Conservation (phyloP, 805 yeast species). For the Hanseniaspora osmophila region DNA sequence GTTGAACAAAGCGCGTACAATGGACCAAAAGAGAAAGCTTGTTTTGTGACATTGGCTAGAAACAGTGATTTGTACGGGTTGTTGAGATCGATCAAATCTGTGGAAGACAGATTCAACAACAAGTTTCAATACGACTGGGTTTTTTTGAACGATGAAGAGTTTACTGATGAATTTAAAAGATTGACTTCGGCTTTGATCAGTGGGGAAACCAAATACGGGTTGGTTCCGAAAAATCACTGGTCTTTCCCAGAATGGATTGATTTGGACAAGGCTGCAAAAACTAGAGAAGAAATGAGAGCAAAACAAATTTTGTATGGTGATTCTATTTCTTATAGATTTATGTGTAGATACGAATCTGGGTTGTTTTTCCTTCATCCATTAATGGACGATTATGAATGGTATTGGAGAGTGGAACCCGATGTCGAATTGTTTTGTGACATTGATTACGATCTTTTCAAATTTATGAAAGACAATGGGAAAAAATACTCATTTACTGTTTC, state of each 20-base stretch:
- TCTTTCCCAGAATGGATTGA: constrained; percentile 76
- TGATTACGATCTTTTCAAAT: constrained; percentile 67
- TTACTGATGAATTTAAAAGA: constrained; percentile 65
- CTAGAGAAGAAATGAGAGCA: constrained; percentile 38
- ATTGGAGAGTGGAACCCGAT: constrained; percentile 93
- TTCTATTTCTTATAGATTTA: constrained; percentile 62
- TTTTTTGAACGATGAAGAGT: constrained; percentile 77
- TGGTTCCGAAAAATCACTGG: constrained; percentile 80
- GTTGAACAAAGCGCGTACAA: constrained; percentile 3
- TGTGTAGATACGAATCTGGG: constrained; percentile 88
- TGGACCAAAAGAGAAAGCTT: constrained; percentile 44
- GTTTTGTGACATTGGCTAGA: constrained; percentile 70
- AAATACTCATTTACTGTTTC: constrained; percentile 69
- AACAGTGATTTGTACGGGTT: constrained; percentile 55
- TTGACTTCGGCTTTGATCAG: constrained; percentile 55
- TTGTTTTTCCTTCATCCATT: constrained; percentile 72
- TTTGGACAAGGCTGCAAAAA: constrained; percentile 44
- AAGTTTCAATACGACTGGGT: constrained; percentile 88
- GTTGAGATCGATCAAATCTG: constrained; percentile 50
- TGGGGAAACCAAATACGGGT: constrained; percentile 67
- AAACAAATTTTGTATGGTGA: constrained; percentile 48
- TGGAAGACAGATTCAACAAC: constrained; percentile 81
- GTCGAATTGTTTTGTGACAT: constrained; percentile 71
- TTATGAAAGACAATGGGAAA: constrained; percentile 64
- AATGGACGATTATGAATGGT: constrained; percentile 67